Evolutionary conservation across 345 rosid genomes (phyloP), one percentile per base, ranked within the genome.

Genomic region (Lumnitzera racemosa): DNA sequence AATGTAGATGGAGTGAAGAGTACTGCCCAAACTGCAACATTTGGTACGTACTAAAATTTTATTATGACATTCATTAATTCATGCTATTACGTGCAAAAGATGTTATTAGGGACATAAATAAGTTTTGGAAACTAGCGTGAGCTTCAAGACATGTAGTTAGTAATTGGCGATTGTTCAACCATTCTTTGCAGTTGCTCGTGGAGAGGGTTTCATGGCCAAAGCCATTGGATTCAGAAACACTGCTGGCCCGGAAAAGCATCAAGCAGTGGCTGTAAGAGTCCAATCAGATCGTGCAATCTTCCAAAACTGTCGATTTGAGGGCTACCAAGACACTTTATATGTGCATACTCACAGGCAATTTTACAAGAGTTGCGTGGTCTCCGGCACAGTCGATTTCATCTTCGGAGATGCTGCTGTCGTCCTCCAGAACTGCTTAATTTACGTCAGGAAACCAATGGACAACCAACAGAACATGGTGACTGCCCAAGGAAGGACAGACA

Each of bases 161-260:
- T 20, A 20, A 20, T 29, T 29, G 36, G 36, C 11, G 10, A 36
- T 4, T 9, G 11, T 36, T 36, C 43, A 36, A 36, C 43, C 16
- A 49, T 49, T 52, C 46, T n/a, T 74, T 65, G 57, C 72, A 90
- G 98, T 72, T 64, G 87, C 76, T n/a, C 51, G 71, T 24, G 98
- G 86, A 51, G 78, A 83, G 0, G 86, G 90, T 12, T 83, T 91
- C 64, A 53, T 91, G 68, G 90, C 81, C 23, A 69, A 85, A 46
- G 81, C 84, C 20, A 79, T 91, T 65, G 98, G 98, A 62, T 89
- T 89, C 73, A 68, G 90, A 47, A 91, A 91, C 86, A 85, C 89
- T 2, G 98, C 98, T 1, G 96, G 96, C 3, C 79, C 91, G 2
- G 74, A 78, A 41, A 78, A 77, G 71, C 81, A 76, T 49, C 91